A percentile compares a stretch with the other conserved stretches of the same genome.
phyloP scores from a whole-genome alignment of 805 yeast species.

The Saturnispora silvae region DNA sequence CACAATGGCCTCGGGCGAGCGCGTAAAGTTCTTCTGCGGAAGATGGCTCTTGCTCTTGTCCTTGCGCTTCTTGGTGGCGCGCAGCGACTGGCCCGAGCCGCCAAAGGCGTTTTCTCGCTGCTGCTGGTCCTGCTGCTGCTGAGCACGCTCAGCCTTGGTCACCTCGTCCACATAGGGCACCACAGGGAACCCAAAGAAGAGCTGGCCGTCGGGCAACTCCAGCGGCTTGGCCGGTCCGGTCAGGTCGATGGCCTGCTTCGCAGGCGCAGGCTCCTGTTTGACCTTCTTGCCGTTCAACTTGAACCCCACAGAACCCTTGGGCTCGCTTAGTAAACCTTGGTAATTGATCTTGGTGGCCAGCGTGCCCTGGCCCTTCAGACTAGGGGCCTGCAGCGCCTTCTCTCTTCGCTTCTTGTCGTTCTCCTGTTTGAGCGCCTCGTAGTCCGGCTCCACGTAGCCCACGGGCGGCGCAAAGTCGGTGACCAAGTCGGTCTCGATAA shows the following conservation, averaged over 20 bases:
- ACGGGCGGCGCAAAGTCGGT: slow-evolving; percentile 99
- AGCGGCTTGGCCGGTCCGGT: slow-evolving; percentile 64
- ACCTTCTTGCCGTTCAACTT: slow-evolving; percentile 55
- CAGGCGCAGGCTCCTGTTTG: neutral
- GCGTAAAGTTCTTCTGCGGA: slow-evolving; percentile 49
- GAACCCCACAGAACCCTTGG: slow-evolving; percentile 44
- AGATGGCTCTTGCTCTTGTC: slow-evolving; percentile 34
- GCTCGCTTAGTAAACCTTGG: slow-evolving; percentile 41
- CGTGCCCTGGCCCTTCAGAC: slow-evolving; percentile 37
- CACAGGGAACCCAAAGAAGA: slow-evolving; percentile 89
- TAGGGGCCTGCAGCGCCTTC: slow-evolving; percentile 27
- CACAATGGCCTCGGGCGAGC: slow-evolving; percentile 73
- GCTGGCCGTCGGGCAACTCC: slow-evolving; percentile 68
- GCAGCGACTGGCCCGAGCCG: neutral
- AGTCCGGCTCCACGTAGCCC: slow-evolving; percentile 91
- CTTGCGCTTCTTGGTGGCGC: neutral
- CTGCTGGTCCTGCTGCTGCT: neutral
- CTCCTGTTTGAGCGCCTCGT: slow-evolving; percentile 33
- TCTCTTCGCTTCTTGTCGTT: slow-evolving; percentile 27
- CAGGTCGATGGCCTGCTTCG: slow-evolving; percentile 27
- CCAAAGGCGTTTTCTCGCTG: neutral
- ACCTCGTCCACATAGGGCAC: slow-evolving; percentile 35
- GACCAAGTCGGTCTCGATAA: slow-evolving; percentile 90
- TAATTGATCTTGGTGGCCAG: slow-evolving; percentile 72
- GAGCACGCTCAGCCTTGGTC: slow-evolving; percentile 24